A percentile compares a stretch with the other conserved stretches of the same genome.
Evolutionary conservation across 768 basidiomycete species (phyloP).

Genomic region (Psilocybe azurescens): DNA sequence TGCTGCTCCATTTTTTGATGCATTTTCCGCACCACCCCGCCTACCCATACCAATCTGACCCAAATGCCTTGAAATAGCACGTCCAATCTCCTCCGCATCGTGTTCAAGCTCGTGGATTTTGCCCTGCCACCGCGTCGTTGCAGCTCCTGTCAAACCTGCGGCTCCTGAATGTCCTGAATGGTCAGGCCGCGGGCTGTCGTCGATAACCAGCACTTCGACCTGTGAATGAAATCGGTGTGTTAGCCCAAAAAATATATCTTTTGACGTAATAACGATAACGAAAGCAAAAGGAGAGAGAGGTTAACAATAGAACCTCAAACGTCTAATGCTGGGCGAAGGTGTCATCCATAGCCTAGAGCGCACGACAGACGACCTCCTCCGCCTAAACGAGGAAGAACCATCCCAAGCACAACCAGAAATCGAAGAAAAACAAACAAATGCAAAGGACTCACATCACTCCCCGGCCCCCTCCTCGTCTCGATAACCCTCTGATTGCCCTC

Average conservation of each 20-base stretch:
- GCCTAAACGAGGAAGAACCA: too few species aligned
- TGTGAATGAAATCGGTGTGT: constrained; percentile 24
- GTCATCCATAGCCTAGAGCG: neutral
- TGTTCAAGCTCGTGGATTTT: constrained; percentile 27
- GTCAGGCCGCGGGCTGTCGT: constrained; percentile 33
- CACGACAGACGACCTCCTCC: too few species aligned
- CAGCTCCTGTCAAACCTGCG: too few species aligned
- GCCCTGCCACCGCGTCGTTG: constrained; percentile 25
- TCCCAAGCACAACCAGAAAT: neutral
- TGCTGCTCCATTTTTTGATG: neutral
- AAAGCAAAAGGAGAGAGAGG: neutral
- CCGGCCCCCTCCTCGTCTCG: constrained; percentile 29
- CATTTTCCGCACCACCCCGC: constrained; percentile 7
- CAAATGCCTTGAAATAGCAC: constrained; percentile 29
- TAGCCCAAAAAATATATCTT: neutral
- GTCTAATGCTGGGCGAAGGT: too few species aligned
- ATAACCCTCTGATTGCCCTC: constrained; percentile 32
- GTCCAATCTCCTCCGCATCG: constrained; percentile 25
- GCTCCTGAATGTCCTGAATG: constrained; percentile 7
- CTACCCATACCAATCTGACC: constrained; percentile 24
- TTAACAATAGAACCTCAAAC: too few species aligned
- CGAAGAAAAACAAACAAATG: constrained; percentile 14
- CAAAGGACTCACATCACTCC: constrained; percentile 27
- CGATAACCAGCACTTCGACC: constrained; percentile 70
- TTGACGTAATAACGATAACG: too few species aligned